Evolutionary conservation across 768 basidiomycete species (phyloP).

Genomic region (Saitozyma sp.): DNA sequence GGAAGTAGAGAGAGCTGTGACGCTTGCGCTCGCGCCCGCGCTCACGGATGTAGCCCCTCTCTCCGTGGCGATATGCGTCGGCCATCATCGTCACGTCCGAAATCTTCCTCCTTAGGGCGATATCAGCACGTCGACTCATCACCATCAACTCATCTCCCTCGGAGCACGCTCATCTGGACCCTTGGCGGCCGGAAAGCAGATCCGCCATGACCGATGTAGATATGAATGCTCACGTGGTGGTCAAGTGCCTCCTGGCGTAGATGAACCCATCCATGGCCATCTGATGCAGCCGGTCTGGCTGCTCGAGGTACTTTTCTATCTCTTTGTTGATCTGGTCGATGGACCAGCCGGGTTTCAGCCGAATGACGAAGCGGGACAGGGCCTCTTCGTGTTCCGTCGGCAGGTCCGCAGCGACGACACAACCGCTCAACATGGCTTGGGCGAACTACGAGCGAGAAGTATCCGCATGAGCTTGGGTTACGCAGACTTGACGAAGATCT

Average conservation of each 20-base stretch:
- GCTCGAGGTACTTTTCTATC: slow-evolving; percentile 27
- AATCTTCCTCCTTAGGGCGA: slow-evolving; percentile 12
- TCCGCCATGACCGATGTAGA: too few relatives aligned
- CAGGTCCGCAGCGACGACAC: slow-evolving; percentile 48
- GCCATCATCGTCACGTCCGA: slow-evolving; percentile 26
- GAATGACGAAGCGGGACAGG: slow-evolving; percentile 41
- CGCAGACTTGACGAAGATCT: neutral
- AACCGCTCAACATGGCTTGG: slow-evolving; percentile 46
- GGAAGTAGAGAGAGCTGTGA: too few relatives aligned
- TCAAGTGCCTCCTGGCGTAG: slow-evolving; percentile 44
- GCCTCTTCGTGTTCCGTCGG: slow-evolving; percentile 49
- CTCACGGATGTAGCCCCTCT: slow-evolving; percentile 43
- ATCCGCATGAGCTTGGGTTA: neutral
- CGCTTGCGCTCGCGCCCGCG: neutral
- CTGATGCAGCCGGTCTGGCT: slow-evolving; percentile 34
- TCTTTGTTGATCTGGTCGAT: slow-evolving; percentile 42
- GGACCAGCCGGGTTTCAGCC: slow-evolving; percentile 36
- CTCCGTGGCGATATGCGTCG: slow-evolving; percentile 28
- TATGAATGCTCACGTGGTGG: slow-evolving; percentile 33
- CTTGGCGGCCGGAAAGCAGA: too few relatives aligned
- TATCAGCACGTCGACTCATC: neutral
- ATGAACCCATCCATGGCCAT: slow-evolving; percentile 47
- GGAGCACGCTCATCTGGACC: too few relatives aligned
- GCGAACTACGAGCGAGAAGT: slow-evolving; percentile 29
- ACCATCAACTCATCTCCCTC: too few relatives aligned